A percentile compares a stretch with the other conserved stretches of the same genome.
phyloP scores from a whole-genome alignment of 2,329 filamentous ascomycete genomes.

The Diaporthe citri region DNA sequence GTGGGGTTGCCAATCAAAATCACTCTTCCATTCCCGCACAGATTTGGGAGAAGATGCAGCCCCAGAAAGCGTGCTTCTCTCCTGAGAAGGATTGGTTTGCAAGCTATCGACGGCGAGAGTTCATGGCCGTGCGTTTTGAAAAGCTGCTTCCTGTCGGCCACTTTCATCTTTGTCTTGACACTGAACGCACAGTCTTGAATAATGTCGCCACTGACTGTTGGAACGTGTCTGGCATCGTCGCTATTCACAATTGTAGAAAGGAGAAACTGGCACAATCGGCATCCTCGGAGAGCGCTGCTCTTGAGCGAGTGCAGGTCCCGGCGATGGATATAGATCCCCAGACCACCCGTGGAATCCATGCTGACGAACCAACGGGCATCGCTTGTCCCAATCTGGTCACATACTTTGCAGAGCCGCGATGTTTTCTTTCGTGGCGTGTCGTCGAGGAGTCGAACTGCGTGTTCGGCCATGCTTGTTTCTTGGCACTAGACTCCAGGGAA shows the following conservation, averaged over 20 bases:
- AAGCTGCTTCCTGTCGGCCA: not conserved
- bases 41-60: not conserved
- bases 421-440: too few species aligned
- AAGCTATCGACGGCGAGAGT: not conserved
- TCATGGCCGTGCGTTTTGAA: not conserved
- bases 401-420: not conserved
- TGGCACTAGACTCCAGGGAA: fast-evolving
- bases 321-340: not conserved
- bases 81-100: too few species aligned
- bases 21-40: not conserved
- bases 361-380: not conserved
- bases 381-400: not conserved
- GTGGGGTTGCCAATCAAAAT: not conserved
- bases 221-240: not conserved
- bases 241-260: not conserved
- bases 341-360: fast-evolving
- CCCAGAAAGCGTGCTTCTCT: too few species aligned
- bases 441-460: fast-evolving
- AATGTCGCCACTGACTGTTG: not conserved
- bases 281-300: not conserved
- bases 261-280: not conserved
- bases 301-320: not conserved
- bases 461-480: not conserved
- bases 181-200: not conserved
- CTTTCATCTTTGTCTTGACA: fast-evolving